Evolutionary conservation across 2,329 filamentous ascomycete species (phyloP).

Genomic region (Ophiosphaerella herpotricha): DNA sequence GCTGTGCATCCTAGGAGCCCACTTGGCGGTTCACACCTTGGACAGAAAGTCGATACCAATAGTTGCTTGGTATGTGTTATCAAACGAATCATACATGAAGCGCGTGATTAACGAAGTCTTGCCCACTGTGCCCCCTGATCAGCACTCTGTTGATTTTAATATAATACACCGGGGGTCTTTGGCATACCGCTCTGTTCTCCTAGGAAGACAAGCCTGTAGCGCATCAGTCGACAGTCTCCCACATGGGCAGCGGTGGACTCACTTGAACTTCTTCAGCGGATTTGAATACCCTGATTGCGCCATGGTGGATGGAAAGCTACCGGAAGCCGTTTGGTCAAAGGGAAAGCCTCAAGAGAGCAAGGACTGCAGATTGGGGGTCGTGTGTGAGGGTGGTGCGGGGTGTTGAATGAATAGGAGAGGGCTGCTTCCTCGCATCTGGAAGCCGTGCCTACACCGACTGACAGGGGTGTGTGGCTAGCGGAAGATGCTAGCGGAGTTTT

Average conservation of each 20-base stretch:
- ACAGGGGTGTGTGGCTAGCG: slow-evolving; percentile 13
- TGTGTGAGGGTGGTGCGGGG: slow-evolving; percentile 13
- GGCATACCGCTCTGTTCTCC: slow-evolving; percentile 95
- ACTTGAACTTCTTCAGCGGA: slow-evolving; percentile 99
- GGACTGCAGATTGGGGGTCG: slow-evolving; percentile 3
- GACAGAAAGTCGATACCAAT: slow-evolving; percentile 99
- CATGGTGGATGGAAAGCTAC: slow-evolving; percentile 61
- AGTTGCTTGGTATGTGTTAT: slow-evolving; percentile 99
- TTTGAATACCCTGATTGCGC: slow-evolving; percentile 89
- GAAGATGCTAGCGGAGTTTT: slow-evolving; percentile 15
- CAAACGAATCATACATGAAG: slow-evolving; percentile 99
- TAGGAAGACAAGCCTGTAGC: slow-evolving; percentile 83
- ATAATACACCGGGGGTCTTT: neutral
- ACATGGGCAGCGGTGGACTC: slow-evolving; percentile 21
- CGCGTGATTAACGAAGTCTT: slow-evolving; percentile 98
- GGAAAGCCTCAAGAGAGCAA: slow-evolving; percentile 7
- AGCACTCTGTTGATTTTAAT: slow-evolving; percentile 9
- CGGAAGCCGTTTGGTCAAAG: slow-evolving; percentile 4
- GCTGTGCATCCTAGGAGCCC: neutral
- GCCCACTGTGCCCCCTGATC: slow-evolving; percentile 67
- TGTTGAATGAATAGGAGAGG: slow-evolving; percentile 29
- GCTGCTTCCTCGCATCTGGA: slow-evolving; percentile 18
- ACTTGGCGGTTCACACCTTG: slow-evolving; percentile 65
- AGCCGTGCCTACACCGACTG: slow-evolving; percentile 15
- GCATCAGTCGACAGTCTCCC: slow-evolving; percentile 27